Evolutionary conservation across 305 asterid species (phyloP), one percentile per base, ranked within the genome.

Genomic region (Andrographis paniculata): DNA sequence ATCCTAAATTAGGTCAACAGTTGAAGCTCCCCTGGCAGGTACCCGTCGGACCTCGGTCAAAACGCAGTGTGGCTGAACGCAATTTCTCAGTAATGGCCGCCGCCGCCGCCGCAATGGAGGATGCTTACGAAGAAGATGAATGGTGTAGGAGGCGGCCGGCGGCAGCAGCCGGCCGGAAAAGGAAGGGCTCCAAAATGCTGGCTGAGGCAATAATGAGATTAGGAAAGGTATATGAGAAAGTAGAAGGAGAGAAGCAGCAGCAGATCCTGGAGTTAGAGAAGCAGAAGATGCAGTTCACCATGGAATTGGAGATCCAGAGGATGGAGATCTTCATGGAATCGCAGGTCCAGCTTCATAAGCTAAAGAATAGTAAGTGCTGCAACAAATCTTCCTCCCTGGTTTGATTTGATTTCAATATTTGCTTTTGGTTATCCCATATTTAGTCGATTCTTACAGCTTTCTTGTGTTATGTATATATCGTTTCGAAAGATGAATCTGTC

Each of bases 191-290:
- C 36, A 23, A 48, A 56, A 64, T 62, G 52, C 46, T 89, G 68
- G 96, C 94, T 1, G 86, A 75, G 54, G 91, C 94, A 3, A 76
- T 89, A 18, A 63, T 69, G 46, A 76, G 74, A 20, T 64, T 89
- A 14, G 89, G 73, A 2, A 60, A 66, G 36, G 67, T 79, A 31
- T 89, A 85, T 42, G 77, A 72, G 79, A 86, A 72, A 53, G 94
- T 89, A 22, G 98, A 85, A 66, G 78, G 50, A 69, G 79, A 74
- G 10, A 89, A 89, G 55, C 94, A 80, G 72, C 61, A 80, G 68
- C 96, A 82, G 63, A 67, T 89, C 78, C 72, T 85, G 79, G 98
- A 89, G 55, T 55, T 82, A 65, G 98, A 89, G 87, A 85, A 82
- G 55, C 86, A 89, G 52, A 76, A 92, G 63, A 82, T 82, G 91